Evolutionary conservation across 805 yeast genomes (phyloP).

Genomic region (Ogataea paraovalis): DNA sequence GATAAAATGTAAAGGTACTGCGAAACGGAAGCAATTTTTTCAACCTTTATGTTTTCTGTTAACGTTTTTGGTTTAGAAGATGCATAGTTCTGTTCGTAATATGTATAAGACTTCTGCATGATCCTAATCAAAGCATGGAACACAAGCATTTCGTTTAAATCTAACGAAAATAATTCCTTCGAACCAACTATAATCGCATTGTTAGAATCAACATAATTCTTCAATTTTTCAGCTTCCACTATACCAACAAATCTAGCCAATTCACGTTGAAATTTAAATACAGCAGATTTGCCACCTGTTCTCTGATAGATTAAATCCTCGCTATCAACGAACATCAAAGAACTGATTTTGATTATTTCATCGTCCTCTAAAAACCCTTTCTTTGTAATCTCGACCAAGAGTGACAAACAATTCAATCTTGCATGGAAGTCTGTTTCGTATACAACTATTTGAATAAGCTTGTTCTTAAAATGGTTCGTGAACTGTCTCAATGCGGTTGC

Average conservation of each 20-base stretch:
- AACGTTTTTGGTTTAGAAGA: constrained; percentile 7
- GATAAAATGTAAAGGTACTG: constrained; percentile 34
- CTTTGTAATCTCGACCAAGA: constrained; percentile 52
- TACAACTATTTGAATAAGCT: constrained; percentile 60
- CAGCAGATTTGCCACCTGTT: constrained; percentile 18
- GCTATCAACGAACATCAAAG: constrained; percentile 28
- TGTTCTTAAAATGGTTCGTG: constrained; percentile 65
- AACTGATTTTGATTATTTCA: constrained; percentile 35
- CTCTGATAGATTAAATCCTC: constrained; percentile 24
- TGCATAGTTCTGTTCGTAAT: constrained; percentile 19
- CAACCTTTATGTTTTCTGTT: constrained; percentile 13
- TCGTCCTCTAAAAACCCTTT: constrained; percentile 62
- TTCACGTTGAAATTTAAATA: constrained; percentile 37
- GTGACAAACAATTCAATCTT: constrained; percentile 44
- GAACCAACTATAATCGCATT: constrained; percentile 29
- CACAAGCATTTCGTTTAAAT: constrained; percentile 28
- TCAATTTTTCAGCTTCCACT: constrained; percentile 38
- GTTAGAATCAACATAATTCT: constrained; percentile 35
- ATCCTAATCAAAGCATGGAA: constrained; percentile 25
- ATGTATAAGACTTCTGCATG: constrained; percentile 28
- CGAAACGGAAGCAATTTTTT: constrained; percentile 24
- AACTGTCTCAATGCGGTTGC: constrained; percentile 73
- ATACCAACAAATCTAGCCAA: constrained; percentile 51
- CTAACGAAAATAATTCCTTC: constrained; percentile 21
- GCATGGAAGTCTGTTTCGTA: constrained; percentile 55